Evolutionary conservation across 129 eudicot species (phyloP).

Genomic region (Artemisia annua): DNA sequence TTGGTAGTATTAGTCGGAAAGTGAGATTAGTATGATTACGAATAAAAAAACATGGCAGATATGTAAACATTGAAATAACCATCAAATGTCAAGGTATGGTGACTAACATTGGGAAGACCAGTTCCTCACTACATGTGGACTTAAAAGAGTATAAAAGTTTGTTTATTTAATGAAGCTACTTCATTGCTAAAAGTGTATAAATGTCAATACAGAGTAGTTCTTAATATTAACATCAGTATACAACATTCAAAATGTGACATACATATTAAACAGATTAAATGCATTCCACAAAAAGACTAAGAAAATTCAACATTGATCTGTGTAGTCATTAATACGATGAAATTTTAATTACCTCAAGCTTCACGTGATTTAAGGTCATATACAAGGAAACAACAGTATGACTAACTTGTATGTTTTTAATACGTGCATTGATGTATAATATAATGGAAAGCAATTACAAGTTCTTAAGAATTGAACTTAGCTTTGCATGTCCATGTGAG

Average conservation of each 20-base stretch:
- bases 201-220: neutral
- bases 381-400: too few relatives aligned
- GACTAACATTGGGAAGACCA: conserved; percentile 24
- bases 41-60: conserved; percentile 30
- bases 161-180: conserved; percentile 14
- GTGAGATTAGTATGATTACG: neutral
- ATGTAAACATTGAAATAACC: conserved; percentile 4
- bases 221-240: conserved; percentile 1
- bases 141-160: conserved; percentile 22
- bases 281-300: neutral
- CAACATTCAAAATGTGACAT: conserved; percentile 7
- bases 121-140: conserved; percentile 36
- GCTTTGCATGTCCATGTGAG: conserved; percentile 3
- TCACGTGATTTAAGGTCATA: too few relatives aligned
- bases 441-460: too few relatives aligned
- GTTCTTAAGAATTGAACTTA: neutral
- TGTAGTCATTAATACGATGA: neutral
- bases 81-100: conserved; percentile 34
- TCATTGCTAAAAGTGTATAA: neutral
- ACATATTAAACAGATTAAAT: too few relatives aligned
- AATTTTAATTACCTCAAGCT: neutral
- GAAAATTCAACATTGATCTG: neutral
- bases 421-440: too few relatives aligned
- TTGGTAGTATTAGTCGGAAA: conserved; percentile 8
- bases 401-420: too few relatives aligned